Percentiles rank a stretch among this genome's conserved stretches.
Conservation (phyloP, 495 filamentous ascomycete genomes). For the Annulohypoxylon nitens region DNA sequence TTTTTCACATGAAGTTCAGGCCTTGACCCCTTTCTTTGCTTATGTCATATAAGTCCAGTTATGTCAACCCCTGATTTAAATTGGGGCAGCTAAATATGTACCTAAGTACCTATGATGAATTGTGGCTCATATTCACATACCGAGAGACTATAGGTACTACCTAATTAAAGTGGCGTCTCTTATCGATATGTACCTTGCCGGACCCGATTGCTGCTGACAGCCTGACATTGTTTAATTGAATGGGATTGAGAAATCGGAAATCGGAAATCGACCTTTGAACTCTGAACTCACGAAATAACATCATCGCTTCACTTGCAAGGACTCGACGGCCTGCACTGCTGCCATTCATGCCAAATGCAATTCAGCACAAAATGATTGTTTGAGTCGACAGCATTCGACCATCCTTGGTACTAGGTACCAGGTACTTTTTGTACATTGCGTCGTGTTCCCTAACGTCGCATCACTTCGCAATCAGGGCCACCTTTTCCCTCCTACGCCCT, state of each 20-base stretch:
- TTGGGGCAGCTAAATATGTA: not conserved
- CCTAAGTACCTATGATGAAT: not conserved
- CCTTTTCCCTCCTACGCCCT: constrained; percentile 1
- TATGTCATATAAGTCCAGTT: not conserved
- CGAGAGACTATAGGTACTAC: not conserved
- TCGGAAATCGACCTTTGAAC: not conserved
- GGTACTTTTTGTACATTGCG: not conserved
- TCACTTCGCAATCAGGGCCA: constrained; percentile 4
- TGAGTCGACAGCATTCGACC: not conserved
- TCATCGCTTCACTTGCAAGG: not conserved
- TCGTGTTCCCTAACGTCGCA: not conserved
- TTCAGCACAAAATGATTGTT: constrained; percentile 9
- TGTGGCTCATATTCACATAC: constrained; percentile 20
- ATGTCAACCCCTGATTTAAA: not conserved
- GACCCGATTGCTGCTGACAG: constrained; percentile 20
- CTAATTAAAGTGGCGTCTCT: not conserved
- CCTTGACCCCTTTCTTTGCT: too few relatives aligned
- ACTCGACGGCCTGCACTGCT: not conserved
- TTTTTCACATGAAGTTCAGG: too few relatives aligned
- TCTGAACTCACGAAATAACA: constrained; percentile 16
- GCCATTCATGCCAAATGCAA: not conserved
- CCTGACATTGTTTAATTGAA: constrained; percentile 36
- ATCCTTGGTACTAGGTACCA: not conserved
- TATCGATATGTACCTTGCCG: constrained; percentile 26
- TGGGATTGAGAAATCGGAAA: not conserved